Evolutionary conservation across 2,329 filamentous ascomycete species (phyloP), one percentile per base, ranked within the genome.

Genomic region (Exophiala oligosperma): DNA sequence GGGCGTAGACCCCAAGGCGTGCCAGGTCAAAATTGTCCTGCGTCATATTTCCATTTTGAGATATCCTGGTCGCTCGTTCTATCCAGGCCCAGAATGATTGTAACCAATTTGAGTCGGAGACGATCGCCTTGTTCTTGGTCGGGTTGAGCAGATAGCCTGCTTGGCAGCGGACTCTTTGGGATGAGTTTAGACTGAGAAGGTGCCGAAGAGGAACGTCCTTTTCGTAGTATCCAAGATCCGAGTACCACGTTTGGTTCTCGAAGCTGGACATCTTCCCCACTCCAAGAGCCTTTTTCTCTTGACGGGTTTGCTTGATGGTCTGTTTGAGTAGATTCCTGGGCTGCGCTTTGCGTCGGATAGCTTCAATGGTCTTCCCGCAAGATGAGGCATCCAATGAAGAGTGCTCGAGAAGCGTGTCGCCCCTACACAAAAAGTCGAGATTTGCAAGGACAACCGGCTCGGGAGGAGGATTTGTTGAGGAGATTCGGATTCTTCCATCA

Each of bases 81-180:
- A 86, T 72, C 69, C 83, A 82, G 46, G 76, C 76, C 85, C 85
- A 88, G 35, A 86, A 74, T 5, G 81, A 79, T 53, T 82, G 79
- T 4, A 87, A 73, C 69, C 77, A 78, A 48, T 77, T 77, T 64
- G 86, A 79, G 52, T 85, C 82, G 1, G 76, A 71, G 2, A 85
- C 72, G 26, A 87, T 80, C 6, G 73, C 69, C 60, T 78, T 78
- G 63, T 87, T 87, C 54, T 75, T 80, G 23, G 72, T 70, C 57
- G 79, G 81, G 60, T 86, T 77, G 48, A 86, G 74, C 1, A 77
- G 64, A 59, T 80, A 80, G 1, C 78, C 85, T 67, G 83, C 81
- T 57, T 77, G 76, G 66, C 84, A 86, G 12, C 85, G 72, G 21
- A 71, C 64, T 44, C 78, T 77, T 47, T 78, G 76, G 4, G 81